Evolutionary conservation across 371 early-diverging fungal genomes (phyloP).

Genomic region (Syncephalastrum monosporum): DNA sequence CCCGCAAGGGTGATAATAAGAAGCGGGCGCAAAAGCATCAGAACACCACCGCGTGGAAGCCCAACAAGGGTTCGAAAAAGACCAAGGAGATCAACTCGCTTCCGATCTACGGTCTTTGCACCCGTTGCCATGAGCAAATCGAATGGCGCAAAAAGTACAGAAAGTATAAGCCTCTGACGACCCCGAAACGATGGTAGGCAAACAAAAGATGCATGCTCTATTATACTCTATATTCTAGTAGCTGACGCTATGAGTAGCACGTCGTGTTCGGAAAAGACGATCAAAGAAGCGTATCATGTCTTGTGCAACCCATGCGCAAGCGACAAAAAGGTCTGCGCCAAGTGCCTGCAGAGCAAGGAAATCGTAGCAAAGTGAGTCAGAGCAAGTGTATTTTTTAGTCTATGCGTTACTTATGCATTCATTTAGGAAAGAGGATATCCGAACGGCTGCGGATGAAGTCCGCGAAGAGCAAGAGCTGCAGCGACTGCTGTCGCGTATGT

Average conservation of each 20-base stretch:
- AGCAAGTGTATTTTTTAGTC: neutral
- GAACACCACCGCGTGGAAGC: slow-evolving; percentile 84
- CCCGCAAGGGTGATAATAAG: slow-evolving; percentile 58
- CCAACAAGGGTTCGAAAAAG: slow-evolving; percentile 83
- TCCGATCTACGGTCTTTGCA: slow-evolving; percentile 89
- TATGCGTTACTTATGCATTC: too few relatives aligned
- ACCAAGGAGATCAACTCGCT: slow-evolving; percentile 74
- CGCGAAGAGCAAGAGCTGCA: slow-evolving; percentile 76
- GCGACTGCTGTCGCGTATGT: slow-evolving; percentile 66
- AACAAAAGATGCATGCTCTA: neutral
- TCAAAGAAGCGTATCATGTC: slow-evolving; percentile 95
- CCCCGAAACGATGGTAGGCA: slow-evolving; percentile 82
- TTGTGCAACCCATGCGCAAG: slow-evolving; percentile 87
- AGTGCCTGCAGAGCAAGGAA: slow-evolving; percentile 79
- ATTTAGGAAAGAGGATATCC: slow-evolving; percentile 51
- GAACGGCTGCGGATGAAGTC: slow-evolving; percentile 54
- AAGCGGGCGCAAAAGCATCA: slow-evolving; percentile 88
- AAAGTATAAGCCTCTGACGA: slow-evolving; percentile 96
- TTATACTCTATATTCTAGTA: neutral
- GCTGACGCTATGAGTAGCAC: slow-evolving; percentile 17
- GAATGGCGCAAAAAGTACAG: slow-evolving; percentile 91
- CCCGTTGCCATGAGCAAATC: slow-evolving; percentile 87
- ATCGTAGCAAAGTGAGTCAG: slow-evolving; percentile 57
- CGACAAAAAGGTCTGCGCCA: slow-evolving; percentile 86
- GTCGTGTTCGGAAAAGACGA: slow-evolving; percentile 75